phyloP scores from a whole-genome alignment of 768 basidiomycete genomes.

The Tremella fuciformis region DNA sequence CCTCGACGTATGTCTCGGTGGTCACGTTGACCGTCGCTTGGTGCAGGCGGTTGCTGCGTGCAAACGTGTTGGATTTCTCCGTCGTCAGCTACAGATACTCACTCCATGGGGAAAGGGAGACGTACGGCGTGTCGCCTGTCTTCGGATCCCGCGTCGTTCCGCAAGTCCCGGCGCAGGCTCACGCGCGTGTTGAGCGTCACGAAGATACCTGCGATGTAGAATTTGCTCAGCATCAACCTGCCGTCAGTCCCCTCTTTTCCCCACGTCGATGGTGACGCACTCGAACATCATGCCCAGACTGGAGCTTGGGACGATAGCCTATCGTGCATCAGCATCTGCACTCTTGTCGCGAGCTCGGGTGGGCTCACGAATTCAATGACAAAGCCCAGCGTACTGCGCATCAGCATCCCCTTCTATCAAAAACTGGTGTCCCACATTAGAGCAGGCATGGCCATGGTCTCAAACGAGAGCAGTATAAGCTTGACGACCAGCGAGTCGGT shows the following conservation, averaged over 20 bases:
- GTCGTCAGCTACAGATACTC: too few species aligned
- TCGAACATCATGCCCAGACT: slow-evolving; percentile 25
- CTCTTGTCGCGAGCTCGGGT: background rate
- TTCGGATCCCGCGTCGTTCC: too few species aligned
- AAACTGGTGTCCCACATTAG: slow-evolving; percentile 30
- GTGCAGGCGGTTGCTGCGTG: slow-evolving; percentile 1
- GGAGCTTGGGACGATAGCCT: slow-evolving; percentile 18
- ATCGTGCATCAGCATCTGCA: background rate
- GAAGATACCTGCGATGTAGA: slow-evolving; percentile 27
- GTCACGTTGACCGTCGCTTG: slow-evolving; percentile 24
- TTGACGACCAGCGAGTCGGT: slow-evolving; percentile 27
- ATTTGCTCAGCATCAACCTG: slow-evolving; percentile 9
- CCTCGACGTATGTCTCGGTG: slow-evolving; percentile 22
- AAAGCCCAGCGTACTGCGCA: slow-evolving; percentile 20
- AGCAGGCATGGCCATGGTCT: slow-evolving; percentile 22
- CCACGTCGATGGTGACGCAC: slow-evolving; percentile 7
- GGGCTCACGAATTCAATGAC: background rate
- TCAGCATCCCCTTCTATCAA: slow-evolving; percentile 26
- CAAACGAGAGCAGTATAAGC: slow-evolving; percentile 4
- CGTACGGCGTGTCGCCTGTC: too few species aligned
- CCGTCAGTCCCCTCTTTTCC: too few species aligned
- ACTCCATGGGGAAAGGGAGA: too few species aligned
- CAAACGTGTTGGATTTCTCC: slow-evolving; percentile 20
- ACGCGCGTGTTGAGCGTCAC: slow-evolving; percentile 24
- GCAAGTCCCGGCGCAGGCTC: background rate